Percentiles rank a stretch among this genome's conserved stretches.
These are phyloP conservation scores for Eucalyptus fibrosa DNA, from an alignment of 345 rosid species.

Conservation along the genomic window DNA sequence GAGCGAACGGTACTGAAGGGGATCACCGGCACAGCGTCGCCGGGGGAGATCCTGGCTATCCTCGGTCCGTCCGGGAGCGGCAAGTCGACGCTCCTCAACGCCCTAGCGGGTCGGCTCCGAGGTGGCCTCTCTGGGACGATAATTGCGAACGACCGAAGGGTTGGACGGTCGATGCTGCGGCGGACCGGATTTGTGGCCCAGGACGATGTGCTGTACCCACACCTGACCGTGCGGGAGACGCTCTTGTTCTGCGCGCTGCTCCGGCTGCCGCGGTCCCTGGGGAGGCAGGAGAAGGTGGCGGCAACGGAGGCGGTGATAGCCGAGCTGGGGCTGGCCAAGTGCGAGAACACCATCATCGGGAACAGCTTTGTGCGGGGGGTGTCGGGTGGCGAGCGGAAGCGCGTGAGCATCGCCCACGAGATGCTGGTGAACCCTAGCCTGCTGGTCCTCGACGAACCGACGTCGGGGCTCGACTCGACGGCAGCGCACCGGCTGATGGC, in stretches of 20 bases:
- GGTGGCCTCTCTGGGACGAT: conserved; percentile 50
- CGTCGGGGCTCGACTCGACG: conserved; percentile 90
- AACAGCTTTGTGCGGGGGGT: conserved; percentile 73
- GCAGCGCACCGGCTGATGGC: conserved; percentile 71
- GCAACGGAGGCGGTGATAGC: conserved; percentile 57
- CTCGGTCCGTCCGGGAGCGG: conserved; percentile 99
- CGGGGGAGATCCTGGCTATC: conserved; percentile 83
- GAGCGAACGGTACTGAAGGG: conserved; percentile 56
- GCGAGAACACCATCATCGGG: conserved; percentile 75
- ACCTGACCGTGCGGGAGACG: conserved; percentile 85
- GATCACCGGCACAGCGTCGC: conserved; percentile 67
- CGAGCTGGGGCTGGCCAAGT: conserved; percentile 72
- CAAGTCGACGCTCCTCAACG: conserved; percentile 76
- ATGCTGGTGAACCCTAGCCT: conserved; percentile 74
- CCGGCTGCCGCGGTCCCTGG: conserved; percentile 42
- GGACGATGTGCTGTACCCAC: conserved; percentile 79
- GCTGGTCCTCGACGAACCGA: conserved; percentile 83
- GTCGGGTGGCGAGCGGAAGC: conserved; percentile 88
- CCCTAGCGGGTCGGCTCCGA: conserved; percentile 61
- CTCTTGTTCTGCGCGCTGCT: conserved; percentile 66
- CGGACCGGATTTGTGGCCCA: conserved; percentile 89
- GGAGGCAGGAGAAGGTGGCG: conserved; percentile 31
- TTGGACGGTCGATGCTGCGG: conserved; percentile 28
- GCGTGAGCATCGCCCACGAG: conserved; percentile 84
- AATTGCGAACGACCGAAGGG: conserved; percentile 42